A percentile compares a stretch with the other conserved stretches of the same genome.
These are phyloP conservation scores for Ophiostoma montium DNA, from an alignment of 2,329 filamentous ascomycete species.

Conservation along the genomic window DNA sequence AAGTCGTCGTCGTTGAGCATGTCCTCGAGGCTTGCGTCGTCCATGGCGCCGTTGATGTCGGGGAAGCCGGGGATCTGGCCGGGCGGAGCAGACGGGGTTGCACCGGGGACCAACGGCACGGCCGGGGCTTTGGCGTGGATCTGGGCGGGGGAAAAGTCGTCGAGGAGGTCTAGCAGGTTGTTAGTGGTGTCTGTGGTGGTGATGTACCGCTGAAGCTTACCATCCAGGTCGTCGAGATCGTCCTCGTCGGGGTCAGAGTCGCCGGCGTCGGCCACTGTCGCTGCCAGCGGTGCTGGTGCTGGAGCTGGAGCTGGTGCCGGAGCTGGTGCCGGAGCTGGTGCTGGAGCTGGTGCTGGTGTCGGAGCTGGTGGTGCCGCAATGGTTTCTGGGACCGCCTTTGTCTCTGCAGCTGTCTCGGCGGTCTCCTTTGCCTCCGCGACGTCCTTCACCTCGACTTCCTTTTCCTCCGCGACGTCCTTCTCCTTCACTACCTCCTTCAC, in stretches of 20 bases:
- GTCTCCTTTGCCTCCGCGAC: neutral
- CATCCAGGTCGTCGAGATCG: conserved; percentile 82
- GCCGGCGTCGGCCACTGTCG: conserved; percentile 23
- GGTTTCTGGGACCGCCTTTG: neutral
- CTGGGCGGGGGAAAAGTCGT: conserved; percentile 67
- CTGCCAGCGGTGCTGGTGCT: neutral
- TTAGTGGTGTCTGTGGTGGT: neutral
- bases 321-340: neutral
- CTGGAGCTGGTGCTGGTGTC: neutral
- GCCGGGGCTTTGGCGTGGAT: conserved; percentile 31
- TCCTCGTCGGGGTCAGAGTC: conserved; percentile 86
- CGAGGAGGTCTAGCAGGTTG: conserved; percentile 58
- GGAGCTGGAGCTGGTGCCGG: neutral
- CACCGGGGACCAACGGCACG: conserved; percentile 15
- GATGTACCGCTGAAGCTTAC: conserved; percentile 29
- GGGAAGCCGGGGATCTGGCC: conserved; percentile 8
- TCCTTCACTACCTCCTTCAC: too few species aligned
- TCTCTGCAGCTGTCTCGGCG: neutral
- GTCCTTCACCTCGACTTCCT: neutral
- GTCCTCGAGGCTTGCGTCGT: conserved; percentile 21
- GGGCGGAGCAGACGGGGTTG: conserved; percentile 9
- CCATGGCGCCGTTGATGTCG: conserved; percentile 11
- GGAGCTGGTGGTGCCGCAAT: neutral
- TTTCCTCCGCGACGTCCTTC: neutral
- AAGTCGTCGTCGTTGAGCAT: conserved; percentile 60